These are phyloP conservation scores for sorghum (Sorghum bicolor) DNA, from an alignment of 176 grass and related monocot genomes.

Conservation along the genomic window Sorghum_bicolor_NCBIv3 NC_012870.2:73582001-73582500, in stretches of 20 bases:
- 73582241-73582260: not conserved
- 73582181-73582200: not conserved
- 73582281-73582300: not conserved
- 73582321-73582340: not conserved
- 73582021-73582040: not conserved
- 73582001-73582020: not conserved
- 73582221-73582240: too few species aligned
- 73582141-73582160: not conserved
- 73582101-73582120: not conserved
- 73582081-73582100: constrained; percentile 13
- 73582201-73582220: not conserved
- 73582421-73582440: not conserved
- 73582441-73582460: too few species aligned
- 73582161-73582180: not conserved
- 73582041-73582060: not conserved
- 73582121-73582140: not conserved
- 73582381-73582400: not conserved
- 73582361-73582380: not conserved
- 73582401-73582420: not conserved
- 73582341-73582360: not conserved
- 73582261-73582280: not conserved
- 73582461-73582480: too few species aligned
- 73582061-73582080: not conserved
- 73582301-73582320: not conserved
- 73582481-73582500: too few species aligned